Percentiles rank a stretch among this genome's conserved stretches.
phyloP scores from a whole-genome alignment of 2,329 filamentous ascomycete species.

The Neonectria hederae region DNA sequence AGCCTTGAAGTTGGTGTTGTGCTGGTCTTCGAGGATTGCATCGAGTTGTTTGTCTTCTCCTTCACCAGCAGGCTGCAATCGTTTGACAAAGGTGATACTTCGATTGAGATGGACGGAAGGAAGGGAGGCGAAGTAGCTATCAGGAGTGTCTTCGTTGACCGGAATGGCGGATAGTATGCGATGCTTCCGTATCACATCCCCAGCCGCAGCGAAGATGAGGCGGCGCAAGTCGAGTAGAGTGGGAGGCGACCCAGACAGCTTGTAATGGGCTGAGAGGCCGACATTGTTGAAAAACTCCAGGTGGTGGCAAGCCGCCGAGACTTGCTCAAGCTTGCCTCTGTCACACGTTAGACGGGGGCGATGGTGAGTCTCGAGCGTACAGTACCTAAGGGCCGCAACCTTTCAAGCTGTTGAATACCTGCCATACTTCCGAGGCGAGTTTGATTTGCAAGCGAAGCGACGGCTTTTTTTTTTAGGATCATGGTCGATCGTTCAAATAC shows the following conservation, averaged over 20 bases:
- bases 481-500: not conserved
- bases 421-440: not conserved
- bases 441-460: not conserved
- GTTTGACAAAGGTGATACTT: constrained; percentile 48
- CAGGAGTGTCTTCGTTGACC: constrained; percentile 49
- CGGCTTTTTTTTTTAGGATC: not conserved
- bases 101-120: constrained; percentile 52
- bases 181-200: constrained; percentile 50
- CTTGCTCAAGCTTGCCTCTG: constrained; percentile 55
- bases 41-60: constrained; percentile 52
- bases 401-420: not conserved
- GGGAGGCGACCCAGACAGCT: constrained; percentile 38
- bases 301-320: constrained; percentile 54
- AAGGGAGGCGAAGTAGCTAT: constrained; percentile 55
- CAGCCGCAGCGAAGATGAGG: constrained; percentile 49
- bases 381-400: not conserved
- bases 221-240: constrained; percentile 36
- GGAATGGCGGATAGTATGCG: constrained; percentile 54
- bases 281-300: constrained; percentile 56
- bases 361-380: too few species aligned
- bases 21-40: constrained; percentile 50
- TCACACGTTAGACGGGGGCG: too few species aligned
- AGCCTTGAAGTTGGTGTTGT: constrained; percentile 46
- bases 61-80: constrained; percentile 31
- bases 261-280: constrained; percentile 51